Conservation (phyloP, 2,329 filamentous ascomycete species). For the Fusarium sp. region DNA sequence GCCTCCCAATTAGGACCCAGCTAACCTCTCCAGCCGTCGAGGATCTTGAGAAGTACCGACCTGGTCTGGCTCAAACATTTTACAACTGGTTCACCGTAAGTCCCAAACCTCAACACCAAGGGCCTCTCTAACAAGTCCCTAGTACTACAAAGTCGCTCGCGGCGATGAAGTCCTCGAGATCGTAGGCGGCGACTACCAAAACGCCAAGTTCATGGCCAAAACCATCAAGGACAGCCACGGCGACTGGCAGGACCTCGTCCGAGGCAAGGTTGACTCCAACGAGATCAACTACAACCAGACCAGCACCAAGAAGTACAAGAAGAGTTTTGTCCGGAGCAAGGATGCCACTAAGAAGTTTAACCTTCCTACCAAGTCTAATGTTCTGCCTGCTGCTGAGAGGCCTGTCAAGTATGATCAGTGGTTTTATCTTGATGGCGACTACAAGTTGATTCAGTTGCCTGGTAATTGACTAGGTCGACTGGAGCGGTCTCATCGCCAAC, state of each 20-base stretch:
- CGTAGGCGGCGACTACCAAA: conserved; percentile 52
- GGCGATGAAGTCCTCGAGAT: conserved; percentile 53
- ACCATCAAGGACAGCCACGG: conserved; percentile 53
- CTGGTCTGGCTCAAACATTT: conserved; percentile 50
- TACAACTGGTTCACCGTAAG: conserved; percentile 56
- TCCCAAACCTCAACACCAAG: accelerated
- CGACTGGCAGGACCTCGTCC: conserved; percentile 55
- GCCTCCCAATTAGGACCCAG: accelerated
- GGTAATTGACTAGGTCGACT: conserved; percentile 2
- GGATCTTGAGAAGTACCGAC: conserved; percentile 55
- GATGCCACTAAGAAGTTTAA: conserved; percentile 48
- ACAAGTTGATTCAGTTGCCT: conserved; percentile 47
- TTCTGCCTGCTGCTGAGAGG: conserved; percentile 46
- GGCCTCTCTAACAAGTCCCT: neutral
- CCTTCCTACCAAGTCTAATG: conserved; percentile 47
- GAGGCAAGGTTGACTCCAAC: conserved; percentile 50
- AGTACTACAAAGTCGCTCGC: conserved; percentile 57
- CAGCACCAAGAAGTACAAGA: conserved; percentile 43
- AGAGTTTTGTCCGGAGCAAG: conserved; percentile 50
- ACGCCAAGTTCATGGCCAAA: conserved; percentile 48
- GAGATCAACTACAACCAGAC: conserved; percentile 59
- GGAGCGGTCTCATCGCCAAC: neutral
- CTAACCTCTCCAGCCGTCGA: conserved; percentile 47
- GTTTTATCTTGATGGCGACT: conserved; percentile 53
- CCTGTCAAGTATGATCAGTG: conserved; percentile 52